Percentiles rank a stretch among this genome's conserved stretches.
Conservation (phyloP, 1,139 yeast genomes). For the Blastobotrys raffinosifermentans region DNA sequence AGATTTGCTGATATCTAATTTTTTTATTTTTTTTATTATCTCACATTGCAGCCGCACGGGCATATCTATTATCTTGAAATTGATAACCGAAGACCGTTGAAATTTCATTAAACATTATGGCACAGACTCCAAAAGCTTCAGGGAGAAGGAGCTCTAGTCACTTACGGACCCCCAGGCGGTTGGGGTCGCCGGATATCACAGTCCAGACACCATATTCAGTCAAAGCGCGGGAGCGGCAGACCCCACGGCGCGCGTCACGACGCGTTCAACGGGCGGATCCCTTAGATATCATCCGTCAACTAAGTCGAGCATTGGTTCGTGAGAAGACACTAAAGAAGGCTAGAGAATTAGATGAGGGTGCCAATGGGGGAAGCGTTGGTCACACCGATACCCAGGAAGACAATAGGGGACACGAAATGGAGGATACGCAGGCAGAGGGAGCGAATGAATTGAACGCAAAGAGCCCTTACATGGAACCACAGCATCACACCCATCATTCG, state of each 20-base stretch:
- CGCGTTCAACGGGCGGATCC: conserved; percentile 7
- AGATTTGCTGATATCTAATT: too few relatives aligned
- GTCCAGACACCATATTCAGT: conserved; percentile 5
- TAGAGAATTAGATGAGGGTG: background rate
- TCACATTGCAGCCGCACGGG: too few relatives aligned
- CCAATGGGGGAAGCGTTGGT: background rate
- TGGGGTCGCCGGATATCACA: background rate
- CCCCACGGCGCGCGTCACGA: conserved; percentile 1
- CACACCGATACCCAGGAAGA: background rate
- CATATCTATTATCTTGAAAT: too few relatives aligned
- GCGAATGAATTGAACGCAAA: background rate
- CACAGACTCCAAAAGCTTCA: too few relatives aligned
- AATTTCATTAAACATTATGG: too few relatives aligned
- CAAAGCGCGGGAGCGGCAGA: background rate
- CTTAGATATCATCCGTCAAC: conserved; percentile 11
- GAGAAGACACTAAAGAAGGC: conserved; percentile 5
- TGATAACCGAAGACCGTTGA: too few relatives aligned
- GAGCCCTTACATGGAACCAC: background rate
- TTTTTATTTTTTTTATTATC: too few relatives aligned
- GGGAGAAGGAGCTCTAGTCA: too few relatives aligned
- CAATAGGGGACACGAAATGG: conserved; percentile 1
- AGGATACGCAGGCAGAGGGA: conserved; percentile 1
- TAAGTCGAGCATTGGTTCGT: conserved; percentile 15
- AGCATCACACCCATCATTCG: background rate
- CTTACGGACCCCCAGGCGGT: too few relatives aligned